Conservation (phyloP, 306 rosid species). For the Castanea crenata region DNA sequence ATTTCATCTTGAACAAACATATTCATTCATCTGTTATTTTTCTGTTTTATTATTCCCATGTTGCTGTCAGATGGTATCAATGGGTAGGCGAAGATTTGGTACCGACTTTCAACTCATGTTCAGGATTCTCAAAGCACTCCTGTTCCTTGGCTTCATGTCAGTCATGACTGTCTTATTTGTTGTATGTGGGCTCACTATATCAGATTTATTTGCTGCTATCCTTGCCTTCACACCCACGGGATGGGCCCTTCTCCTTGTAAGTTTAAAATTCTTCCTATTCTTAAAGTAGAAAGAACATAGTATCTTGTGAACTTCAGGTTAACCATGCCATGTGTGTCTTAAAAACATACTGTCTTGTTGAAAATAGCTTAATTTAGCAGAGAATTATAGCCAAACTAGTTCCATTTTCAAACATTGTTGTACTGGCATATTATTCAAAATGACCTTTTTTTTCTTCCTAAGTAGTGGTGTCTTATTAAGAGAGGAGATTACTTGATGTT, state of each 20-base stretch:
- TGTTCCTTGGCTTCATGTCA: slow-evolving; percentile 87
- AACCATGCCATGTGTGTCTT: not conserved
- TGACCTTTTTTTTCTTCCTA: no score
- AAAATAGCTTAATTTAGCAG: not conserved
- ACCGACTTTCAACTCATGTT: slow-evolving; percentile 92
- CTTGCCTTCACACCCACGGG: slow-evolving; percentile 94
- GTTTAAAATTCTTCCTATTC: slow-evolving; percentile 21
- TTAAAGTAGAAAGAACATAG: not conserved
- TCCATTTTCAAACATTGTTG: not conserved
- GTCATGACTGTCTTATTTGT: slow-evolving; percentile 86
- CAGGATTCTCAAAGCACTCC: slow-evolving; percentile 87
- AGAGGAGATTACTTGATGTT: no score
- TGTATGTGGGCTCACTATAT: slow-evolving; percentile 73
- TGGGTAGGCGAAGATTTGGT: slow-evolving; percentile 87
- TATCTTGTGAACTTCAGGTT: not conserved
- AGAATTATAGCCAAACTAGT: not conserved
- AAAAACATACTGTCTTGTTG: not conserved
- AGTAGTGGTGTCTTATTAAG: no score
- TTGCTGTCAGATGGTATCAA: slow-evolving; percentile 73
- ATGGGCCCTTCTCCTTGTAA: slow-evolving; percentile 87
- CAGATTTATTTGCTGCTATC: slow-evolving; percentile 85
- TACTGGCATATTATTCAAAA: not conserved
- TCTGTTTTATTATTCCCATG: slow-evolving; percentile 16
- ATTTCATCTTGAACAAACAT: not conserved
- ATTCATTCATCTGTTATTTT: slow-evolving; percentile 12